A percentile compares a stretch with the other conserved stretches of the same genome.
phyloP scores from a whole-genome alignment of 176 grass and related monocot genomes.

The Dactylis glomerata region DNA sequence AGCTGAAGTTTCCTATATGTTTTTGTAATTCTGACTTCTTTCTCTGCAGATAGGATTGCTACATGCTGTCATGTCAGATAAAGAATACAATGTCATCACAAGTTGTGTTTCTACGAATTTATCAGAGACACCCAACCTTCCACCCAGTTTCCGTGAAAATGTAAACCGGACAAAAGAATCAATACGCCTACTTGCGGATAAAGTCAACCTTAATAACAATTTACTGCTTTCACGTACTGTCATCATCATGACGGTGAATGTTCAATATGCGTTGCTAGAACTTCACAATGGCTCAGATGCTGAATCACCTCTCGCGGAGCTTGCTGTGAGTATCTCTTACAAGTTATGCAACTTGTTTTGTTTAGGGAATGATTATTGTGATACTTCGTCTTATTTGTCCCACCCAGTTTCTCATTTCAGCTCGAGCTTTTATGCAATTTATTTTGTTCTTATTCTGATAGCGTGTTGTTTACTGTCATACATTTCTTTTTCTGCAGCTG shows the following conservation, averaged over 20 bases:
- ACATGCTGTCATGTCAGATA: slow-evolving; percentile 90
- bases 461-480: not conserved
- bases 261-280: slow-evolving; percentile 79
- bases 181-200: slow-evolving; percentile 88
- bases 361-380: not conserved
- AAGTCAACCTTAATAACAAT: slow-evolving; percentile 88
- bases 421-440: not conserved
- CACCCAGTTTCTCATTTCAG: not conserved
- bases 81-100: slow-evolving; percentile 90
- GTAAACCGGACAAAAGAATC: slow-evolving; percentile 76
- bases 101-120: slow-evolving; percentile 87
- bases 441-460: slow-evolving; percentile 4
- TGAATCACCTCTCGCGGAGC: slow-evolving; percentile 75
- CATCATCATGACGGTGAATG: slow-evolving; percentile 72
- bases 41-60: slow-evolving; percentile 74
- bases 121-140: slow-evolving; percentile 78
- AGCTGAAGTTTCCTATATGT: not conserved
- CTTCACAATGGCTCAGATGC: slow-evolving; percentile 78
- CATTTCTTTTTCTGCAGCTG: slow-evolving; percentile 48
- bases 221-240: slow-evolving; percentile 64
- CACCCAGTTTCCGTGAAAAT: slow-evolving; percentile 88
- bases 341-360: not conserved
- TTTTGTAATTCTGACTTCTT: slow-evolving; percentile 3
- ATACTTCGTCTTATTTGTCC: not conserved
- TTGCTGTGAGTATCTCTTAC: slow-evolving; percentile 61